phyloP scores from a whole-genome alignment of 2,329 filamentous ascomycete species.

The Aspergillus ochraceus region DNA sequence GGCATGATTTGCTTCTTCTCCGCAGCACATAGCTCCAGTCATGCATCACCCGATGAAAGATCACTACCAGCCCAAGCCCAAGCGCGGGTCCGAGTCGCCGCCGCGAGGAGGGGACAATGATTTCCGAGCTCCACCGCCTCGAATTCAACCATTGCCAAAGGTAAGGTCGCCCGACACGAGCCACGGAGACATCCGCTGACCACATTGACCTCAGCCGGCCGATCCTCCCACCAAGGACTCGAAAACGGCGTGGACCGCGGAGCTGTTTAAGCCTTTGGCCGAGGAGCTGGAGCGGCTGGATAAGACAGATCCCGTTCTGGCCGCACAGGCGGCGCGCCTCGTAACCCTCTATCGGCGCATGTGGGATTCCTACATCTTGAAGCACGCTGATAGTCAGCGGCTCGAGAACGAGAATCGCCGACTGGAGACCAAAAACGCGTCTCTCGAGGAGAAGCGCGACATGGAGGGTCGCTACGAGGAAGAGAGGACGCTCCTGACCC shows the following conservation, averaged over 20 bases:
- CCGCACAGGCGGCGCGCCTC: conserved; percentile 10
- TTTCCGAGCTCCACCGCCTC: not conserved
- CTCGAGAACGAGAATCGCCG: conserved; percentile 3
- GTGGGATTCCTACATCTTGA: conserved; percentile 1
- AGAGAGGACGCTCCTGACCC: no score
- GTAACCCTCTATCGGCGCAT: conserved; percentile 9
- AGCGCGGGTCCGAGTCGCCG: not conserved
- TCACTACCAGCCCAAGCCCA: not conserved
- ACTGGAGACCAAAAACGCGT: not conserved
- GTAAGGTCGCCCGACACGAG: not conserved
- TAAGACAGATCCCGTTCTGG: conserved; percentile 8
- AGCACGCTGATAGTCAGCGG: conserved; percentile 1
- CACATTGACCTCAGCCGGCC: not conserved
- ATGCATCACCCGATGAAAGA: not conserved
- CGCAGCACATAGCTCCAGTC: not conserved
- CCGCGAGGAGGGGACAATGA: not conserved
- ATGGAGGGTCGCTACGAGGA: not conserved
- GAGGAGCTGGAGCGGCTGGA: conserved; percentile 8
- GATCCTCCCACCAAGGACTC: not conserved
- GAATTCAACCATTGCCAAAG: not conserved
- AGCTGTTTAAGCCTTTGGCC: conserved; percentile 4
- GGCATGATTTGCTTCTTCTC: not conserved
- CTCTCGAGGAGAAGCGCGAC: not conserved
- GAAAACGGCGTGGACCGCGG: not conserved
- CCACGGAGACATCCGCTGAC: not conserved